Evolutionary conservation across 768 basidiomycete species (phyloP), one percentile per base, ranked within the genome.

Genomic region (Kwoniella dejecticola): DNA sequence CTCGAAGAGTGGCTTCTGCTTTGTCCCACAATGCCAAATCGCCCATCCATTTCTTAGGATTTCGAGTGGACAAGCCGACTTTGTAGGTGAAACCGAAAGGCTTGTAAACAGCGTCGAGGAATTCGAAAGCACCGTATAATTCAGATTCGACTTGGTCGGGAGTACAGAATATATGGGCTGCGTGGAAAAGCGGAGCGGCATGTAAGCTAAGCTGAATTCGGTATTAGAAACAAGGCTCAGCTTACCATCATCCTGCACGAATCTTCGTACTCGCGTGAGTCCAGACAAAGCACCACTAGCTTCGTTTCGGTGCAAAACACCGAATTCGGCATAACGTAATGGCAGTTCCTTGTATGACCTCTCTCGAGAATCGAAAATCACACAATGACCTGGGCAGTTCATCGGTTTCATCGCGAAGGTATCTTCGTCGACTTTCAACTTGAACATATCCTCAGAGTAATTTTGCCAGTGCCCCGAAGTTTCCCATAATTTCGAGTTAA

Each of bases 381-480:
- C 79, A 79, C 90, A 93, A 78, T 98, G 96, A 4, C 94, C 94
- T 0, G 96, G 82, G 68, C 96, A 98, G 80, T 99, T 99, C 96
- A 99, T 99, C 19, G 96, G 96, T 81, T 98, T 96, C 61, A 98
- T 83, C 0, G 85, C 95, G 86, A 91, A 99, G 74, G 85, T 85
- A 81, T 97, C 93, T 81, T 98, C 97, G 80, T 99, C 96, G 58
- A 97, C 81, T 59, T 94, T 89, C 60, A 98, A 86, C 45, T 83
- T 79, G 82, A 98, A 99, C 96, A 99, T 99, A 80, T 91, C 93
- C 55, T 98, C 94, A 77, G 89, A 87, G 83, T 97, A 99, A 78
- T 98, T 95, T 72, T 91, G 86, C 95, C 90, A 96, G 77, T 97
- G 96, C 2, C 96, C 96, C 0, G 95, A 97, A 0, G 90, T 92